Evolutionary conservation across 2,329 filamentous ascomycete genomes (phyloP), one percentile per base, ranked within the genome.

Genomic region (Graphilbum sp.): DNA sequence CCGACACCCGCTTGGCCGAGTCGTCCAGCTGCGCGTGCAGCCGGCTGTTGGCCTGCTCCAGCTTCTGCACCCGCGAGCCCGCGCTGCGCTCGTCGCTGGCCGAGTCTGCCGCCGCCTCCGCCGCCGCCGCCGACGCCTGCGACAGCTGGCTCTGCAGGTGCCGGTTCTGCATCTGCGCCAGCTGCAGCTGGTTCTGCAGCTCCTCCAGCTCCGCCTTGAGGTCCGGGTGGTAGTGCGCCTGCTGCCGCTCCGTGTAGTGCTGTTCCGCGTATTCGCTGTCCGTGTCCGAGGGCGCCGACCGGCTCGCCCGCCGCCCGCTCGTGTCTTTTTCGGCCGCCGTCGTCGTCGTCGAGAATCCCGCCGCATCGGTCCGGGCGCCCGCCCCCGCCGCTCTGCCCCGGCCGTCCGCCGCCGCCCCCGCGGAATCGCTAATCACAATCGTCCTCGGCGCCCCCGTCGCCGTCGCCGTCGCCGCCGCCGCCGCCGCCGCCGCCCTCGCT

Each of bases 11-110:
- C 65, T 84, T 88, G 16, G 79, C 69, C 3, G 88, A 95, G 55
- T 95, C 86, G 55, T 96, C 88, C 5, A 96, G 76, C 72, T 93
- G 84, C 45, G 93, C 85, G 51, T 96, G 88, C 13, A 96, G 69
- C 40, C 86, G 77, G 55, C 72, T 87, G 58, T 96, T 96, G 53
- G 83, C 88, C 48, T 85, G 76, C 58, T 96, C 88, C 5, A 96
- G 70, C 59, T 95, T 88, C 53, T 93, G 81, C 50, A 94, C 79
- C 27, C 27, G 27, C 27, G 4, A 5, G 7, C 15, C 27, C 6
- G 7, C 13, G 15, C 27, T 29, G 27, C 27, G 27, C 27, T n/a
- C 27, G 8, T 9, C 21, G 21, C 21, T 24, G n/a, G 23, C 23
- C 23, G 23, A 7, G 23, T 12, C 23, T 25, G 23, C 23, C 19